A percentile compares a stretch with the other conserved stretches of the same genome.
Evolutionary conservation across 2,329 filamentous ascomycete species (phyloP).

Genomic region (Talaromyces sp.): DNA sequence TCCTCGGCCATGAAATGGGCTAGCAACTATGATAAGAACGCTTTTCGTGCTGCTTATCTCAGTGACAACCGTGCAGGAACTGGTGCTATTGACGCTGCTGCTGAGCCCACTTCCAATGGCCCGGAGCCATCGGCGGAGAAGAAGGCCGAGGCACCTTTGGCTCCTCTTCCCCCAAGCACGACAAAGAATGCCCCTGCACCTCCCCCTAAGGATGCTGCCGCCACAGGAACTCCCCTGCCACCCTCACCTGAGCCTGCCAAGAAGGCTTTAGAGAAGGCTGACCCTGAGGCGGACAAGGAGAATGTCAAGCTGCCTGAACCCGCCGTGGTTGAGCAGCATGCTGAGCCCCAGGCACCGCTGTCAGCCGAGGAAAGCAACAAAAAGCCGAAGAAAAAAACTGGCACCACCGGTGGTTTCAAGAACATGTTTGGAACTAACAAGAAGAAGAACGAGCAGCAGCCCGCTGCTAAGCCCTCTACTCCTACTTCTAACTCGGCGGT

Average conservation of each 20-base stretch:
- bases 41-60: conserved; percentile 83
- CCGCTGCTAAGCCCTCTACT: conserved; percentile 35
- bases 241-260: conserved; percentile 30
- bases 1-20: conserved; percentile 97
- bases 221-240: conserved; percentile 23
- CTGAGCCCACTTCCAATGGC: conserved; percentile 8
- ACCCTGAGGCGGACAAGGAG: conserved; percentile 22
- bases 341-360: conserved; percentile 35
- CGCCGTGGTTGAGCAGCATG: conserved; percentile 22
- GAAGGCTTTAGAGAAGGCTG: conserved; percentile 18
- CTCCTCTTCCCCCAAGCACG: conserved; percentile 28
- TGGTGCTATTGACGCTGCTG: conserved; percentile 52
- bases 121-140: conserved; percentile 37
- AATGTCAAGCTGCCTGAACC: conserved; percentile 21
- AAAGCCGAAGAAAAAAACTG: conserved; percentile 49
- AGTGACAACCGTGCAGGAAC: conserved; percentile 72
- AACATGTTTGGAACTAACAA: conserved; percentile 47
- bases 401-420: conserved; percentile 46
- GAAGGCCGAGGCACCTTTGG: conserved; percentile 25
- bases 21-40: conserved; percentile 88
- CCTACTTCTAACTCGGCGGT: conserved; percentile 30
- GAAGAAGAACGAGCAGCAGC: conserved; percentile 37
- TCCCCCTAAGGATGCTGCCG: conserved; percentile 34
- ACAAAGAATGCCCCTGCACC: conserved; percentile 34
- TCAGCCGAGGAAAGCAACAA: conserved; percentile 39